Evolutionary conservation across 2,329 filamentous ascomycete genomes (phyloP).

Genomic region (Aspergillus jensenii): DNA sequence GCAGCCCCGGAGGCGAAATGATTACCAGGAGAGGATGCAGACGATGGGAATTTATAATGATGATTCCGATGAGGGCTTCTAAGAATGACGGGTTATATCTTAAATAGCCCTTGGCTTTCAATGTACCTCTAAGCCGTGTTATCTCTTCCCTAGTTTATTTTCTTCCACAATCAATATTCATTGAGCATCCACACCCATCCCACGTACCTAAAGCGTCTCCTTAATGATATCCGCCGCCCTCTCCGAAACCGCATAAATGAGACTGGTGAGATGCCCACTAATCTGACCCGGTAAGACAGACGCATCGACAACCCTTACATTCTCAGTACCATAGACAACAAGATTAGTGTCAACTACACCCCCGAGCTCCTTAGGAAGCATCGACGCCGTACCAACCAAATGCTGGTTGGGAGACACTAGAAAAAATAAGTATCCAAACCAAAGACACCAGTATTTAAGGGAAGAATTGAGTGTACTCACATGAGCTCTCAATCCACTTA

Average conservation of each 20-base stretch:
- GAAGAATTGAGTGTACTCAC: background rate
- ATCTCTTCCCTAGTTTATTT: too few relatives aligned
- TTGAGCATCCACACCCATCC: too few relatives aligned
- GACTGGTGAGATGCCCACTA: conserved; percentile 12
- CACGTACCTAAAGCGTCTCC: background rate
- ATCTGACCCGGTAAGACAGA: conserved; percentile 15
- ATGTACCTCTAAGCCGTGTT: too few relatives aligned
- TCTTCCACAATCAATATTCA: too few relatives aligned
- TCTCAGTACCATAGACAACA: conserved; percentile 6
- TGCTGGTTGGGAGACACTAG: conserved; percentile 5
- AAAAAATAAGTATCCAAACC: background rate
- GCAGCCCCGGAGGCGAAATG: too few relatives aligned
- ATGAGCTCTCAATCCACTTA: background rate
- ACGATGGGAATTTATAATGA: too few relatives aligned
- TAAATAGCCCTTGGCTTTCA: too few relatives aligned
- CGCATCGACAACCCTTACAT: conserved; percentile 15
- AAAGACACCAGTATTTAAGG: background rate
- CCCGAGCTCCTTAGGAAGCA: conserved; percentile 8
- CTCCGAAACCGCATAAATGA: conserved; percentile 15
- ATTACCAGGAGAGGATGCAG: too few relatives aligned
- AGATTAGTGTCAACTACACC: background rate
- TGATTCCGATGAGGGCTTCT: too few relatives aligned
- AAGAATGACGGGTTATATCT: too few relatives aligned
- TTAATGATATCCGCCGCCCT: conserved; percentile 11
- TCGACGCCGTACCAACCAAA: conserved; percentile 1